A percentile compares a stretch with the other conserved stretches of the same genome.
These are phyloP conservation scores for Blastobotrys persicus DNA, from an alignment of 1,139 yeast species.

Conservation along the genomic window DNA sequence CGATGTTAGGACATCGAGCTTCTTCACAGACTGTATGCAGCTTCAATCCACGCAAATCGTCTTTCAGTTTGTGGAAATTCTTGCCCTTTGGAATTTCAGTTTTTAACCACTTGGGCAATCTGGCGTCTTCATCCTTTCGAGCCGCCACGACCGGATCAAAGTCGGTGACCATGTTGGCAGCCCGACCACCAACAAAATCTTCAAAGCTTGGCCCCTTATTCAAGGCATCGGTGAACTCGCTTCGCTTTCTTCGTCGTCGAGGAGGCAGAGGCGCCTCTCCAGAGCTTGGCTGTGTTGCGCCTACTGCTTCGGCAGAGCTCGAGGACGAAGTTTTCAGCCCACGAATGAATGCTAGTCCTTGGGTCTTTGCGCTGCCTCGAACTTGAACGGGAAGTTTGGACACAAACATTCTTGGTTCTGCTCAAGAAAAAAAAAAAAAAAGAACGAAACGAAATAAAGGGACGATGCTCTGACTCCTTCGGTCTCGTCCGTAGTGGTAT, in stretches of 20 bases:
- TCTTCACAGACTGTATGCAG: slow-evolving; percentile 97
- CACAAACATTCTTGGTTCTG: slow-evolving; percentile 10
- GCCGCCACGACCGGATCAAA: slow-evolving; percentile 41
- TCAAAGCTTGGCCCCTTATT: slow-evolving; percentile 92
- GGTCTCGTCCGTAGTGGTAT: not conserved
- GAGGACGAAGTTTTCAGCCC: slow-evolving; percentile 12
- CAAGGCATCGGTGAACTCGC: slow-evolving; percentile 66
- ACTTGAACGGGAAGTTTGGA: slow-evolving; percentile 4
- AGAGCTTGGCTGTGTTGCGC: slow-evolving; percentile 30
- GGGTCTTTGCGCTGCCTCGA: slow-evolving; percentile 7
- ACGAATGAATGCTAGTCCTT: not conserved
- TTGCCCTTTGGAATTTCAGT: slow-evolving; percentile 94
- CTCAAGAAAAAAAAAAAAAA: too few relatives aligned
- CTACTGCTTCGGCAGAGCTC: slow-evolving; percentile 3
- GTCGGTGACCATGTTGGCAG: slow-evolving; percentile 55
- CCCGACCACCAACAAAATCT: slow-evolving; percentile 81
- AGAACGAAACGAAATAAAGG: not conserved
- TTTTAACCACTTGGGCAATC: slow-evolving; percentile 91
- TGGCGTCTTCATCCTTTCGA: slow-evolving; percentile 60
- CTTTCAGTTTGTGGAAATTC: slow-evolving; percentile 72
- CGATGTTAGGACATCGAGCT: slow-evolving; percentile 97
- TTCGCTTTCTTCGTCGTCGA: slow-evolving; percentile 46
- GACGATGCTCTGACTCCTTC: not conserved
- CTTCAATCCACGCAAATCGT: slow-evolving; percentile 83
- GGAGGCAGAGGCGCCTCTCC: slow-evolving; percentile 8